Conservation (phyloP, 306 rosid species). For the Pyrus pyrifolia region DNA sequence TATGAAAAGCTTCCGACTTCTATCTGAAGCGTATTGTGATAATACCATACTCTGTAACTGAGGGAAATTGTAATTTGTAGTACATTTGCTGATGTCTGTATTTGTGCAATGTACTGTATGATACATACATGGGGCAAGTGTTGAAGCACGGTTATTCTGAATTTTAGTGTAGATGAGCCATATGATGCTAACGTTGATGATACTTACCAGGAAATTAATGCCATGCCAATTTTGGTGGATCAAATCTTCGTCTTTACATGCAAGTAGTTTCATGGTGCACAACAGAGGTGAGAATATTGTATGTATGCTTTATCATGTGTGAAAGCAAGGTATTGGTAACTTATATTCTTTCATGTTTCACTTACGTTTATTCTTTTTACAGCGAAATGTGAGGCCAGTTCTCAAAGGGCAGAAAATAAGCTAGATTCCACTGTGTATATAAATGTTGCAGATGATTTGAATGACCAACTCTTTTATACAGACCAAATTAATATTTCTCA, state of each 20-base stretch:
- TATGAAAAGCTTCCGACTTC: background rate
- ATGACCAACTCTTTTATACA: slow-evolving; percentile 13
- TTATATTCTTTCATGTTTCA: background rate
- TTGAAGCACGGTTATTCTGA: background rate
- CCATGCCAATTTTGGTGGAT: slow-evolving; percentile 37
- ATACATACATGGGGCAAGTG: background rate
- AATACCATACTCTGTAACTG: background rate
- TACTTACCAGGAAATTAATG: slow-evolving; percentile 43
- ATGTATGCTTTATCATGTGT: background rate
- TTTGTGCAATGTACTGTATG: background rate
- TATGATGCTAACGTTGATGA: slow-evolving; percentile 9
- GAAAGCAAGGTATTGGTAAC: background rate
- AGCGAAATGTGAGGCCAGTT: slow-evolving; percentile 50
- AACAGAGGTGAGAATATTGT: slow-evolving; percentile 36
- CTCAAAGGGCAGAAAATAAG: slow-evolving; percentile 31
- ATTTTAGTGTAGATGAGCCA: background rate
- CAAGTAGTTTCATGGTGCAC: background rate
- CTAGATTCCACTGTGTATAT: slow-evolving; percentile 25
- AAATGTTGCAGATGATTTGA: slow-evolving; percentile 32
- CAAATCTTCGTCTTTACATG: slow-evolving; percentile 32
- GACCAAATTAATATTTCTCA: slow-evolving; percentile 23
- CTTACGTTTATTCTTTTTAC: slow-evolving; percentile 18
- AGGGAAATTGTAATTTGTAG: background rate
- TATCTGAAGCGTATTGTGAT: background rate
- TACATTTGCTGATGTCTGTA: background rate